A percentile compares a stretch with the other conserved stretches of the same genome.
phyloP scores from a whole-genome alignment of 192 early-diverging fungal genomes.

The Gryganskiella cystojenkinii region DNA sequence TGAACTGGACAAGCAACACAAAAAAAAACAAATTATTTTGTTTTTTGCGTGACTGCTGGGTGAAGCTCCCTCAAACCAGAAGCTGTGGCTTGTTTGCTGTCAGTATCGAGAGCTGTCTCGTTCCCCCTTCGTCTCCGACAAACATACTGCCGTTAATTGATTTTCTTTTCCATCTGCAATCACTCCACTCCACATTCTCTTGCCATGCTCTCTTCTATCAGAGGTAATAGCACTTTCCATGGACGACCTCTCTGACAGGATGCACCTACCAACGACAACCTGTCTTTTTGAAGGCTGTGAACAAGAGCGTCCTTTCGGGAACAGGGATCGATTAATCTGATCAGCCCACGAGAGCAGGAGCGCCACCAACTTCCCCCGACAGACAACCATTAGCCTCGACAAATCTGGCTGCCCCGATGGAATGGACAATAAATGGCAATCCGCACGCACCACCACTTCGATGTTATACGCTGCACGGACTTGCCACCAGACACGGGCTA shows the following conservation, averaged over 20 bases:
- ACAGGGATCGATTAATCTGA: no score
- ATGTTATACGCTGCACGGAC: no score
- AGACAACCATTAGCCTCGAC: no score
- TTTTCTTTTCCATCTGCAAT: no score
- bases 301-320: no score
- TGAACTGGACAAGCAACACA: neutral
- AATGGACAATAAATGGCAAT: no score
- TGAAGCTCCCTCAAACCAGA: neutral
- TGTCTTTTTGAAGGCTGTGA: neutral
- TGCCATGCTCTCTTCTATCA: slow-evolving; percentile 18
- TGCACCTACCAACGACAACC: neutral
- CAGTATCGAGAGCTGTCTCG: neutral
- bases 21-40: slow-evolving; percentile 1
- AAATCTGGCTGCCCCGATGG: no score
- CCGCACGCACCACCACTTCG: no score
- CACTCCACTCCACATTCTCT: neutral
- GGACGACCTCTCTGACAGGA: neutral
- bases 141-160: no score
- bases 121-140: neutral
- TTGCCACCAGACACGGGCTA: no score
- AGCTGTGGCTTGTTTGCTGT: neutral
- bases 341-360: no score
- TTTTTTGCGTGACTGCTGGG: slow-evolving; percentile 7
- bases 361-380: no score
- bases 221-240: slow-evolving; percentile 9